Base-by-base conservation (phyloP, 2,329 filamentous ascomycete species). In the Cordyceps cicadae region DNA sequence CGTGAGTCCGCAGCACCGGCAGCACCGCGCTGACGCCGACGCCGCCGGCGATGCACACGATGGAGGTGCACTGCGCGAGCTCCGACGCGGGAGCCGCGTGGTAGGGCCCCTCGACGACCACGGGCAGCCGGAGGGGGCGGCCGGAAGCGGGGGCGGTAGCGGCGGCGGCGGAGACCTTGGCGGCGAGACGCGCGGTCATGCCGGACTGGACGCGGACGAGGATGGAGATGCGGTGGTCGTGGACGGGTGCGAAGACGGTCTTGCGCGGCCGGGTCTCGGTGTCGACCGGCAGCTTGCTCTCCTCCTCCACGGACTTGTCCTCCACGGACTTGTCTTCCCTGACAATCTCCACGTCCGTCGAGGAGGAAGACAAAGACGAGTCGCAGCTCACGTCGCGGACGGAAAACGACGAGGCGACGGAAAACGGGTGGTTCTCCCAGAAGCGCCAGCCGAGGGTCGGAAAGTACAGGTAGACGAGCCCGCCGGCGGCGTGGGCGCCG, bases 341-440 rank as follows among this genome's bases (percentile, higher is more conserved):
- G 17, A 15, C 3, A 14, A 26, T 61, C 1, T 55, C 59, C 3
- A 43, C 14, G n/a, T 61, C 59, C 2, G 49, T 59, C 3, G 14
- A 17, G 3, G 24, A 24, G 4, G 24, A 24, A 24, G 24, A 24
- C 2, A 4, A 24, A 41, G 37, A 45, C 8, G 34, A 24, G 12
- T 55, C 52, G 19, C 15, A 34, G 24, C 4, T 24, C 11, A n/a
- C 19, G 24, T 61, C 52, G 1, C 17, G 17, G n/a, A 55, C 19
- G 15, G 59, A 21, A 9, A 55, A 49, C 7, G 59, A 61, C 5
- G 59, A 49, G 1, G 64, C 65, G 8, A 74, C 69, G 0, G 71
- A 74, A 56, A 75, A 72, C 5, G 74, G 73, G 50, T 75, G 72
- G 21, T 64, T 72, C 52, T 74, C 72, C 73, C 72, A 75, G 56